Evolutionary conservation across 202 grass and related monocot species (phyloP), one percentile per base, ranked within the genome.

Genomic region (Brachypodium distachyon): DNA sequence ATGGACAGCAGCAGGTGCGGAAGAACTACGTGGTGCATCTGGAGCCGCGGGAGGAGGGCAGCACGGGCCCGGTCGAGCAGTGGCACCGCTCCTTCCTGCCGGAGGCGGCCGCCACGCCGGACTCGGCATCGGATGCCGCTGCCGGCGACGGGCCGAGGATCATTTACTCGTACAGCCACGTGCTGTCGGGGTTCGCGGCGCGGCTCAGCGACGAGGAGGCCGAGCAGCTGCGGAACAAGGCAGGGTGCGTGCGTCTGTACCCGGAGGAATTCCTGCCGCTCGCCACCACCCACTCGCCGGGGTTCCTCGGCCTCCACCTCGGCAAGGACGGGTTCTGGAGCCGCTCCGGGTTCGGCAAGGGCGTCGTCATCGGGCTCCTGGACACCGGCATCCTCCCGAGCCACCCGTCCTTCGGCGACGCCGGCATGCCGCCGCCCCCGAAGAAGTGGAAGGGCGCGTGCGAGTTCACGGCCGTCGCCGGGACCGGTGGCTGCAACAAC

Each of bases 21-120:
- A 87, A 87, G 42, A 93, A 84, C 61, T 97, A 97, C 17, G 87
- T 97, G 5, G 85, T 97, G 22, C 90, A 89, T 46, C 88, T 97
- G 54, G 76, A 80, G 28, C 81, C 82, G 3, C 70, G 83, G 3
- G 77, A 87, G 2, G 61, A 52, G 41, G 38, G 0, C 13, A 7
- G 12, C 53, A 3, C 18, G 17, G 50, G 31, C 28, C 29, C 63
- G 6, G 52, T 82, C 3, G 82, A 91, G 72, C 27, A 56, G 14
- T 93, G 91, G 72, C 88, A 97, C 81, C 87, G 68, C 33, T 97
- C 94, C 0, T 89, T 93, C 86, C 42, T 97, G 26, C 86, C 90
- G n/a, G 69, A 80, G 72, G 70, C n/a, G n/a, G n/a, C n/a, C n/a
- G n/a, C 75, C 25, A 59, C 81, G 27, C 60, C 44, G 5, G 74